Conservation (phyloP, 2,329 filamentous ascomycete genomes). For the Chaetothyriales sp. region DNA sequence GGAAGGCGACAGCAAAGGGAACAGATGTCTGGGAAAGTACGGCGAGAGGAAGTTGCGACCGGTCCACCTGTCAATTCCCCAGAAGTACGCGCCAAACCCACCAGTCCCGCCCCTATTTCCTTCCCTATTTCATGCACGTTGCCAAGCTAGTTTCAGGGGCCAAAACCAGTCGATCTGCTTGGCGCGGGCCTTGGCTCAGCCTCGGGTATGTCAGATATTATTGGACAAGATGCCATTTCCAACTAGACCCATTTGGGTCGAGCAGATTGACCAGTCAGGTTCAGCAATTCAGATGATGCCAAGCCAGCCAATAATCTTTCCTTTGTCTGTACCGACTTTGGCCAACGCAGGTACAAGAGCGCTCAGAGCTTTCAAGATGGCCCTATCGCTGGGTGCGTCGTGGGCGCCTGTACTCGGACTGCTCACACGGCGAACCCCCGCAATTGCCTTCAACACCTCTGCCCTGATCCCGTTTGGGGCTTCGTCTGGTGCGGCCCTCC, state of each 20-base stretch:
- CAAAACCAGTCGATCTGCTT: too few species aligned
- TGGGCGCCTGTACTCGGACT: background rate
- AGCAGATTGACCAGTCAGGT: too few species aligned
- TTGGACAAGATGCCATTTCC: background rate
- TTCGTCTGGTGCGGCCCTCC: conserved; percentile 42
- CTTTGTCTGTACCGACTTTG: background rate
- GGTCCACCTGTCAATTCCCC: conserved; percentile 10
- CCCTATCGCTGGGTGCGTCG: background rate
- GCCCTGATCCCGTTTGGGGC: background rate
- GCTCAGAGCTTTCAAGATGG: background rate
- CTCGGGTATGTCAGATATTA: too few species aligned
- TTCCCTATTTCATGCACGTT: background rate
- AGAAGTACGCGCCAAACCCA: conserved; percentile 3
- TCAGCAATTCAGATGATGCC: too few species aligned
- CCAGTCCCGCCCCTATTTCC: background rate
- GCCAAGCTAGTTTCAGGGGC: too few species aligned
- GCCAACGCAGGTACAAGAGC: background rate
- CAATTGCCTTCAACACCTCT: background rate
- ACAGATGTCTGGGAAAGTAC: background rate
- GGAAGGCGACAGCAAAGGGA: background rate
- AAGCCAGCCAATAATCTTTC: too few species aligned
- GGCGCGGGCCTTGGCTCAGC: too few species aligned
- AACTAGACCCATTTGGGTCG: background rate
- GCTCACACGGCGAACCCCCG: background rate
- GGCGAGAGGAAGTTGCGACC: conserved; percentile 11